Percentiles rank a stretch among this genome's conserved stretches.
phyloP scores from a whole-genome alignment of 129 eudicot genomes.

The Cynara cardunculus region DNA sequence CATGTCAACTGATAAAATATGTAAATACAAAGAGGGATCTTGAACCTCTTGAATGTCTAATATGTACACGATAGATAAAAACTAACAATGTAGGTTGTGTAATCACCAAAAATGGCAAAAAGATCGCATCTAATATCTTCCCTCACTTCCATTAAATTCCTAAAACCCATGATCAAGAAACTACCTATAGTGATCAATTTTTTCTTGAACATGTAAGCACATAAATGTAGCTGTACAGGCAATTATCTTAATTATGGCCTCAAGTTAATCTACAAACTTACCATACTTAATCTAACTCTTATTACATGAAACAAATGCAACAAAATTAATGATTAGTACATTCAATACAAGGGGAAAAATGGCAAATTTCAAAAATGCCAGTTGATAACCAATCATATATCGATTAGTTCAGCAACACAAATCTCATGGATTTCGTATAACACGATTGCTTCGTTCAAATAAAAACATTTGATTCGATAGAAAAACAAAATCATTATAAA shows the following conservation, averaged over 20 bases:
- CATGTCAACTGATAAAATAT: neutral
- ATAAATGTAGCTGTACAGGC: conserved; percentile 1
- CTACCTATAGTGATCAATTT: neutral
- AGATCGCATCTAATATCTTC: neutral
- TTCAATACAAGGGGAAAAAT: neutral
- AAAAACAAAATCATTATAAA: neutral
- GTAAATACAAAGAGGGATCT: conserved; percentile 12
- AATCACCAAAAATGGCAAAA: neutral
- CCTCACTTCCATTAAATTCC: conserved; percentile 1
- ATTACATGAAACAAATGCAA: neutral
- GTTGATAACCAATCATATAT: conserved; percentile 34
- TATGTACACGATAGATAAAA: neutral
- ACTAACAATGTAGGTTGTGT: neutral
- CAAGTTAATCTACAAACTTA: conserved; percentile 12
- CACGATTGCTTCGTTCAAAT: neutral
- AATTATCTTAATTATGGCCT: neutral
- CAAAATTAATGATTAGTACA: neutral
- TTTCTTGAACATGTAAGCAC: neutral
- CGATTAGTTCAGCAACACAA: conserved; percentile 13
- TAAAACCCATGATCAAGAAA: conserved; percentile 21
- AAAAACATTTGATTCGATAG: neutral
- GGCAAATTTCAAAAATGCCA: conserved; percentile 34
- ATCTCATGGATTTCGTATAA: neutral
- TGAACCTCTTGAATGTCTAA: neutral
- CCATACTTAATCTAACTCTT: conserved; percentile 9